These are phyloP conservation scores for Saccharomyces hybrid DNA, from an alignment of 1,139 yeast species.

Conservation along the genomic window DNA sequence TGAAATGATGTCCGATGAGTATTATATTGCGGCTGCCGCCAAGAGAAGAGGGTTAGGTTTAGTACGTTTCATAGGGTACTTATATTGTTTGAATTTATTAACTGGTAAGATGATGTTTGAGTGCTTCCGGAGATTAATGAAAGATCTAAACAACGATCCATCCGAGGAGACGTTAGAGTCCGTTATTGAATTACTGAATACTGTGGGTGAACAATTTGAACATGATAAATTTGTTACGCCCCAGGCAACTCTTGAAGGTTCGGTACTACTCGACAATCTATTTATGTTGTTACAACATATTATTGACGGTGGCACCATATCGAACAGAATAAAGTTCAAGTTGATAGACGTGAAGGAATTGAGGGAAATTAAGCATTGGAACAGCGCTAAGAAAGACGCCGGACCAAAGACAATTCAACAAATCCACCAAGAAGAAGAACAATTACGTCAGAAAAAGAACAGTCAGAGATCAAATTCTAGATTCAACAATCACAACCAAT, in stretches of 20 bases:
- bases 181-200: conserved; percentile 71
- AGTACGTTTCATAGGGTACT: conserved; percentile 90
- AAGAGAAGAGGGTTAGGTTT: conserved; percentile 97
- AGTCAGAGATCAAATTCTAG: conserved; percentile 28
- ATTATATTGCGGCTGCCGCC: conserved; percentile 83
- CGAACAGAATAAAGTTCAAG: conserved; percentile 81
- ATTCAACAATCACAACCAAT: conserved; percentile 16
- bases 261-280: conserved; percentile 47
- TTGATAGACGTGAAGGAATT: conserved; percentile 83
- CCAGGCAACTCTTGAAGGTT: conserved; percentile 26
- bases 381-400: conserved; percentile 44
- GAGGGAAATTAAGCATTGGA: conserved; percentile 41
- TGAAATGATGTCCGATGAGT: conserved; percentile 93
- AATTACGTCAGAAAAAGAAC: conserved; percentile 39
- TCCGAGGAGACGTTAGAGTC: conserved; percentile 90
- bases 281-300: conserved; percentile 73
- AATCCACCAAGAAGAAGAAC: conserved; percentile 73
- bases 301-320: conserved; percentile 48
- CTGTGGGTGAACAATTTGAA: conserved; percentile 80
- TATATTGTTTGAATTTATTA: conserved; percentile 71
- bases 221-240: conserved; percentile 29
- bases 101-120: conserved; percentile 67
- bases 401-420: conserved; percentile 94
- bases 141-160: conserved; percentile 60
- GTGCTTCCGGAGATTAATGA: conserved; percentile 52